Evolutionary conservation across 1,139 yeast species (phyloP).

Genomic region (Tardiomyces depauwii): DNA sequence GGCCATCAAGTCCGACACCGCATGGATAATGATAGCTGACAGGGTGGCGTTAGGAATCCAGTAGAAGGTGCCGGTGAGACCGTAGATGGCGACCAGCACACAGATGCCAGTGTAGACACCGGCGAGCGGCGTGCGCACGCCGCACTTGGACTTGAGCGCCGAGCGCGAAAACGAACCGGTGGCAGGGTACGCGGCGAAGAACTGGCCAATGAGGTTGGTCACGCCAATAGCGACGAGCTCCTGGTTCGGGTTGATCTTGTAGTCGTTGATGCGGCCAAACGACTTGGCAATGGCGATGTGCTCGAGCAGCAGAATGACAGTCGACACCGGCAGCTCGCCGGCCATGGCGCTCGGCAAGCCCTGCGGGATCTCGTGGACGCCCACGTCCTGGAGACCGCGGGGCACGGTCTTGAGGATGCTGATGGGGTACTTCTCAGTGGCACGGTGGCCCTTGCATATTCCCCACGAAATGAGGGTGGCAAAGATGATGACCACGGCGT

Average conservation of each 20-base stretch:
- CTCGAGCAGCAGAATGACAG: constrained; percentile 71
- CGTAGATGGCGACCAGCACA: constrained; percentile 76
- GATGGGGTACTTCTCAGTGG: constrained; percentile 33
- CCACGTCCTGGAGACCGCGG: constrained; percentile 67
- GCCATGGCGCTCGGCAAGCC: constrained; percentile 53
- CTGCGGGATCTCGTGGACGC: constrained; percentile 56
- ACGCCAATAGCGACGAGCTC: constrained; percentile 92
- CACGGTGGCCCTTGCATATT: constrained; percentile 32
- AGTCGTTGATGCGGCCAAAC: constrained; percentile 85
- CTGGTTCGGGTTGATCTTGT: constrained; percentile 85
- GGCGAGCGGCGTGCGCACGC: constrained; percentile 89
- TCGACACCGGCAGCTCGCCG: constrained; percentile 74
- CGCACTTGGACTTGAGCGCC: constrained; percentile 89
- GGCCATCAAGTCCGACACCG: constrained; percentile 83
- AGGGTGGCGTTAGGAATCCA: constrained; percentile 86
- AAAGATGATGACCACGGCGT: constrained; percentile 69
- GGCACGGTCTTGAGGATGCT: constrained; percentile 69
- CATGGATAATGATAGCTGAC: constrained; percentile 83
- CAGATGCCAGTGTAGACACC: constrained; percentile 87
- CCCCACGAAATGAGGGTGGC: constrained; percentile 69
- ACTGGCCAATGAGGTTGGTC: constrained; percentile 80
- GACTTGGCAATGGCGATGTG: constrained; percentile 92
- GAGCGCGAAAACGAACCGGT: constrained; percentile 95
- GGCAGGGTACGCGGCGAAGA: constrained; percentile 89
- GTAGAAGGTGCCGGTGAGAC: constrained; percentile 71